Percentiles rank a stretch among this genome's conserved stretches.
Evolutionary conservation across 306 rosid genomes (phyloP).

Genomic region (Cicer arietinum): DNA sequence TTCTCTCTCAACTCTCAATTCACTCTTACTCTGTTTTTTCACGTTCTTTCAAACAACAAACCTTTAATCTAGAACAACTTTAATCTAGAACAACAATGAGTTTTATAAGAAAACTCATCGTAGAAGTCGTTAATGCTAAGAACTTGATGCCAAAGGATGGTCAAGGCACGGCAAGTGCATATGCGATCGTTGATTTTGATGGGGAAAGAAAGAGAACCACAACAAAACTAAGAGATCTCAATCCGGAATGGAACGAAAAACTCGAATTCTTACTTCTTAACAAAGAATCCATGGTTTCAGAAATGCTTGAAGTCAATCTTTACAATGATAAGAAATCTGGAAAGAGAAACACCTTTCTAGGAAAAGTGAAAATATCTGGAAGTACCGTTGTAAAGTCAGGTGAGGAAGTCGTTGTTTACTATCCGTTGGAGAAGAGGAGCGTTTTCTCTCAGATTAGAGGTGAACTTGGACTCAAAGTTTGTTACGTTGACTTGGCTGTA

Average conservation of each 20-base stretch:
- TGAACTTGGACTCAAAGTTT: slow-evolving; percentile 71
- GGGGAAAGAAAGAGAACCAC: slow-evolving; percentile 82
- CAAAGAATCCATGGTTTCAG: slow-evolving; percentile 57
- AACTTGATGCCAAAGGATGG: slow-evolving; percentile 96
- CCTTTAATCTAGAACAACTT: no score
- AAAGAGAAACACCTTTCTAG: slow-evolving; percentile 77
- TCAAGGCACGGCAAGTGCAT: slow-evolving; percentile 95
- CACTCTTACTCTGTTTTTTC: no score
- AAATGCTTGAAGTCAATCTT: slow-evolving; percentile 70
- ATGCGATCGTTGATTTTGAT: slow-evolving; percentile 85
- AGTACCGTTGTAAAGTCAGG: slow-evolving; percentile 55
- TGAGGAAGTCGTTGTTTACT: slow-evolving; percentile 59
- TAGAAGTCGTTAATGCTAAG: slow-evolving; percentile 79
- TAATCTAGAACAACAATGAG: no score
- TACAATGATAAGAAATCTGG: slow-evolving; percentile 81
- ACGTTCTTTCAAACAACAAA: no score
- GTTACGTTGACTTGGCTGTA: slow-evolving; percentile 66
- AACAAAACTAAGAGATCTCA: slow-evolving; percentile 79
- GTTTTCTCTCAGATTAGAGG: slow-evolving; percentile 92
- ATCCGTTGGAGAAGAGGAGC: slow-evolving; percentile 87
- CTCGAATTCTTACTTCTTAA: slow-evolving; percentile 73
- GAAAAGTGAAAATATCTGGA: slow-evolving; percentile 79
- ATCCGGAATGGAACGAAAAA: slow-evolving; percentile 90
- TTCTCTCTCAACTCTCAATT: no score
- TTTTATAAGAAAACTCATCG: slow-evolving; percentile 64